Base-by-base conservation (phyloP, 768 basidiomycete genomes). In the Leccinum longicurvipes region DNA sequence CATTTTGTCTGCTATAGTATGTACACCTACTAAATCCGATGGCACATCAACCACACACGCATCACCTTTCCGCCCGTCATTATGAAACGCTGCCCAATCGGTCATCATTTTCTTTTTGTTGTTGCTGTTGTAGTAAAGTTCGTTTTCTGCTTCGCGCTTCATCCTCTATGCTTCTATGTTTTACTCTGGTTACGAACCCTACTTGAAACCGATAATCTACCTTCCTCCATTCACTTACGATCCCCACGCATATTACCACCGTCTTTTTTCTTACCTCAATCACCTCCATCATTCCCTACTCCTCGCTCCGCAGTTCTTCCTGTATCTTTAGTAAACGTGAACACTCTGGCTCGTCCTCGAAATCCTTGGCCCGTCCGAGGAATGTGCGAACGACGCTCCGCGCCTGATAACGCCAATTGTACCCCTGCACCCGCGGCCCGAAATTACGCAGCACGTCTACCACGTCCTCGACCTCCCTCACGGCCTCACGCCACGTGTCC, bases 291-390 rank as follows among this genome's bases (percentile, higher is more conserved):
- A 23, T n/a, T n/a, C 3, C 12, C 31, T 55, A 56, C 36, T 53
- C 60, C 31, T 63, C 63, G 41, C 41, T 65, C 47, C 60, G 55
- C 44, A 70, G 54, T 50, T 65, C 69, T 14, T 62, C 59, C 49
- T 84, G 75, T 63, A 93, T 69, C 57, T 78, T 82, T 63, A 77
- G 76, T 65, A 98, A 74, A 58, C 77, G 76, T 25, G 75, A 68
- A 87, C 90, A 98, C 74, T 93, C 93, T 4, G 85, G 80, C 69
- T 97, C 91, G 50, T 94, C 94, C 70, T 88, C 90, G 60, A 94
- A 98, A 55, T 85, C 91, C 71, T 78, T 86, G 56, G 91, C 92
- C 57, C 91, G 78, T 7, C 90, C 95, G 73, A 91, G 81, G 72
- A 98, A 98, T 50, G 86, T 89, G 73, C 95, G 78, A 56, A 98